Evolutionary conservation across 176 grass and related monocot species (phyloP).

Genomic region (Themeda triandra): DNA sequence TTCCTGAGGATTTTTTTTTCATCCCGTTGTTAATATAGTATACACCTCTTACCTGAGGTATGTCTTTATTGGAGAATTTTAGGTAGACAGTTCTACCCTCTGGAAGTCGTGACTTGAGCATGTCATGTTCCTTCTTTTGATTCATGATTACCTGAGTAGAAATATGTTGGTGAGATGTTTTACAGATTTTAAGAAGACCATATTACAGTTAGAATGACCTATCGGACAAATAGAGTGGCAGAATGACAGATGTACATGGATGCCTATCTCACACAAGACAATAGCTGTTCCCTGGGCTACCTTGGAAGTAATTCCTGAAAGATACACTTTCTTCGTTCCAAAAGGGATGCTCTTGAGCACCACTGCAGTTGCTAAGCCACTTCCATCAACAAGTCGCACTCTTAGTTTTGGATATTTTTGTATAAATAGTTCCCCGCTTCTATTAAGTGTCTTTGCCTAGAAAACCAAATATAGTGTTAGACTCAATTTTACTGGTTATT

Average conservation of each 20-base stretch:
- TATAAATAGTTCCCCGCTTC: constrained; percentile 65
- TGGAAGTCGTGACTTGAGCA: constrained; percentile 50
- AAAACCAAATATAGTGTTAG: not conserved
- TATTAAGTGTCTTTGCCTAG: constrained; percentile 70
- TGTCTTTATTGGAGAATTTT: constrained; percentile 54
- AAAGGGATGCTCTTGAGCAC: constrained; percentile 68
- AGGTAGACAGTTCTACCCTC: constrained; percentile 42
- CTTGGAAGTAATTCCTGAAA: constrained; percentile 59
- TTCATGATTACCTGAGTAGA: constrained; percentile 68
- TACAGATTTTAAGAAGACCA: not conserved
- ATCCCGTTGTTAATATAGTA: not conserved
- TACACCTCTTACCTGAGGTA: constrained; percentile 51
- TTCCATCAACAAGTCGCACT: constrained; percentile 89
- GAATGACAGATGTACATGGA: constrained; percentile 51
- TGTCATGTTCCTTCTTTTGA: constrained; percentile 58
- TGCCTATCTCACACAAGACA: constrained; percentile 55
- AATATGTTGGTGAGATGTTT: constrained; percentile 1
- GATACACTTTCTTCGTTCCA: constrained; percentile 48
- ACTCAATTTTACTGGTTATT: not conserved
- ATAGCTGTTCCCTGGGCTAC: constrained; percentile 48
- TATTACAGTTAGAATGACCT: not conserved
- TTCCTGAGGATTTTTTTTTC: not conserved
- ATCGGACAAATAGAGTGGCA: not conserved
- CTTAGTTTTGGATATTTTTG: constrained; percentile 79
- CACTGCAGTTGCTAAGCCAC: constrained; percentile 78